A percentile compares a stretch with the other conserved stretches of the same genome.
phyloP scores from a whole-genome alignment of 257 asterid species.

The Cinchona pubescens region DNA sequence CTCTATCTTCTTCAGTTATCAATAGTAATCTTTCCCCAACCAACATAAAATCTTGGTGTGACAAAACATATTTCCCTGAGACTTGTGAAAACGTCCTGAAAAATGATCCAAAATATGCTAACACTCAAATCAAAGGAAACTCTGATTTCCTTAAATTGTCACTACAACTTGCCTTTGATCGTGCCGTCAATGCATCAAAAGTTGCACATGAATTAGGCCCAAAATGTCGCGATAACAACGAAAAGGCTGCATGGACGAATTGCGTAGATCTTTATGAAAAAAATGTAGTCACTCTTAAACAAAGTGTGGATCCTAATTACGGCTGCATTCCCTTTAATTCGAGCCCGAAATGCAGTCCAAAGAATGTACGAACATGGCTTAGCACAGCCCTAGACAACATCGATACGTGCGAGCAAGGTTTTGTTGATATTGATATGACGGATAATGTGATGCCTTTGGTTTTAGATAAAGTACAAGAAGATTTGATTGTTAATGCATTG shows the following conservation, averaged over 20 bases:
- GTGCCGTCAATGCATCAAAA: conserved; percentile 1
- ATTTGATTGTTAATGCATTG: conserved; percentile 52
- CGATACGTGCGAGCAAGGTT: conserved; percentile 64
- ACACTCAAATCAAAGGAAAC: not conserved
- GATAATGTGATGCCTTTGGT: conserved; percentile 40
- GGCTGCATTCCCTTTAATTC: conserved; percentile 33
- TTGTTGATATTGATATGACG: conserved; percentile 48
- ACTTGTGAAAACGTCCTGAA: conserved; percentile 13
- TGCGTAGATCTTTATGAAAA: conserved; percentile 7
- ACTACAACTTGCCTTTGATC: conserved; percentile 9
- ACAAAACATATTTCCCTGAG: conserved; percentile 10
- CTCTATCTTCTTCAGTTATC: not conserved
- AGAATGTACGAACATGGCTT: conserved; percentile 68
- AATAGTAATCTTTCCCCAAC: not conserved
- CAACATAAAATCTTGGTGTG: conserved; percentile 20
- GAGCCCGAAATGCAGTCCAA: conserved; percentile 20
- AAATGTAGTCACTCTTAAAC: not conserved
- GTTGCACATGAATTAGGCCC: not conserved
- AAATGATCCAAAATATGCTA: not conserved
- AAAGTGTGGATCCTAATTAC: conserved; percentile 1
- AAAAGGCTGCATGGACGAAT: conserved; percentile 11
- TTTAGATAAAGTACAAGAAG: conserved; percentile 41
- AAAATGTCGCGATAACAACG: not conserved
- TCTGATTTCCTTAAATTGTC: conserved; percentile 1
- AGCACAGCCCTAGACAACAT: conserved; percentile 70